Evolutionary conservation across 805 yeast species (phyloP).

Genomic region (Myxozyma melibiosi): DNA sequence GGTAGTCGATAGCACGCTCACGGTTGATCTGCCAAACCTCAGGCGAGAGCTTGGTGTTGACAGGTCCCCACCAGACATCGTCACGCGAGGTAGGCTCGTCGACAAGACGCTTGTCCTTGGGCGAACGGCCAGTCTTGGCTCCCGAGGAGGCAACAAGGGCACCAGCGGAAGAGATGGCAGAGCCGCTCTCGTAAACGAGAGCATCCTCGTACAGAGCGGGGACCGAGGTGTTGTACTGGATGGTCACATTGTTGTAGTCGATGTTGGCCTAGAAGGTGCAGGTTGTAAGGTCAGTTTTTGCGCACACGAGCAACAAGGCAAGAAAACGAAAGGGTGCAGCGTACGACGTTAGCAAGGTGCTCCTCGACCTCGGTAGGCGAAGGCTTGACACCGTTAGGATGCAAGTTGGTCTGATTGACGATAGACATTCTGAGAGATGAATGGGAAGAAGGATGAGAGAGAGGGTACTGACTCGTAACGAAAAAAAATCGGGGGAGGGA

Average conservation of each 20-base stretch:
- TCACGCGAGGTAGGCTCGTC: slow-evolving; percentile 85
- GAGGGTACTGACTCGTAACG: background rate
- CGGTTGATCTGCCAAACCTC: slow-evolving; percentile 94
- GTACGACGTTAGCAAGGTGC: slow-evolving; percentile 41
- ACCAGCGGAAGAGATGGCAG: slow-evolving; percentile 89
- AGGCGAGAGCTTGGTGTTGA: slow-evolving; percentile 90
- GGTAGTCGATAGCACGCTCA: slow-evolving; percentile 94
- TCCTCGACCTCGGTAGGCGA: slow-evolving; percentile 48
- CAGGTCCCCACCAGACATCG: slow-evolving; percentile 99
- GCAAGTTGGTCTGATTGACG: slow-evolving; percentile 48
- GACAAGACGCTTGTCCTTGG: slow-evolving; percentile 96
- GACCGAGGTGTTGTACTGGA: slow-evolving; percentile 83
- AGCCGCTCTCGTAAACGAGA: slow-evolving; percentile 75
- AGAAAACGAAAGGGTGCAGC: background rate
- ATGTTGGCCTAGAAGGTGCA: slow-evolving; percentile 43
- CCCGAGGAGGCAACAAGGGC: slow-evolving; percentile 96
- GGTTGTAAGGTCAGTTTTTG: no score
- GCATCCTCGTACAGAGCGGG: slow-evolving; percentile 96
- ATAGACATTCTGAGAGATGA: slow-evolving; percentile 5
- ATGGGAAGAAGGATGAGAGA: background rate
- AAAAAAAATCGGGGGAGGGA: background rate
- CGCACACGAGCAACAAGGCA: background rate
- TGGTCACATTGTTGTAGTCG: slow-evolving; percentile 46
- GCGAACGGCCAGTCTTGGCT: slow-evolving; percentile 95
- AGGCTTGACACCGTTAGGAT: slow-evolving; percentile 49